A percentile compares a stretch with the other conserved stretches of the same genome.
phyloP scores from a whole-genome alignment of 192 early-diverging fungal species.

The Gonapodya prolifera region DNA sequence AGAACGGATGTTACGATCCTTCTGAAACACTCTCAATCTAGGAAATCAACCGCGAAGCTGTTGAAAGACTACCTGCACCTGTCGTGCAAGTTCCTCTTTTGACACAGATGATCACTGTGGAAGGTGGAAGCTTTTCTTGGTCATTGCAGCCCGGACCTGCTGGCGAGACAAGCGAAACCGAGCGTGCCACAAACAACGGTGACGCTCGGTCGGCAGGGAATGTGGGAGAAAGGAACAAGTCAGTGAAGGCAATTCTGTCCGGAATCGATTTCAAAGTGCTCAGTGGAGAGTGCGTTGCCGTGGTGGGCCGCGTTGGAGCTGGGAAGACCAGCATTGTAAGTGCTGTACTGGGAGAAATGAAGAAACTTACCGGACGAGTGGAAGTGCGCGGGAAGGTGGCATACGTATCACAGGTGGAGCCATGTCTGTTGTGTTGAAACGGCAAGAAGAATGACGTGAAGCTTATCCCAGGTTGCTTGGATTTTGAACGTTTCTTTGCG shows the following conservation, averaged over 20 bases:
- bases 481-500: slow-evolving; percentile 48
- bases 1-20: too few relatives aligned
- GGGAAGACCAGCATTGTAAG: slow-evolving; percentile 68
- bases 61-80: neutral
- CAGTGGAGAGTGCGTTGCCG: slow-evolving; percentile 11
- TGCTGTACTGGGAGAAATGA: slow-evolving; percentile 82
- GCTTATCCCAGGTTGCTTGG: neutral
- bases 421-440: slow-evolving; percentile 26
- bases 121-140: neutral
- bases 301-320: slow-evolving; percentile 45
- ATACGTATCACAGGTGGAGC: slow-evolving; percentile 45
- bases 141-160: neutral
- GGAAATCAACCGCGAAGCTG: neutral
- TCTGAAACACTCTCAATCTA: too few relatives aligned
- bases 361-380: slow-evolving; percentile 44
- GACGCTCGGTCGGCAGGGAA: neutral
- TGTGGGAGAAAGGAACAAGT: neutral
- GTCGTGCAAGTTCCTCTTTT: neutral
- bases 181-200: neutral
- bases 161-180: neutral
- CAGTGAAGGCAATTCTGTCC: neutral
- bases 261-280: neutral
- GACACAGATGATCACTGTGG: neutral
- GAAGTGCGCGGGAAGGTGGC: slow-evolving; percentile 54
- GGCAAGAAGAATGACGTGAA: too few relatives aligned